Percentiles rank a stretch among this genome's conserved stretches.
These are phyloP conservation scores for Adansonia madagascariensis DNA, from an alignment of 441 rosid species.

Conservation along the genomic window DNA sequence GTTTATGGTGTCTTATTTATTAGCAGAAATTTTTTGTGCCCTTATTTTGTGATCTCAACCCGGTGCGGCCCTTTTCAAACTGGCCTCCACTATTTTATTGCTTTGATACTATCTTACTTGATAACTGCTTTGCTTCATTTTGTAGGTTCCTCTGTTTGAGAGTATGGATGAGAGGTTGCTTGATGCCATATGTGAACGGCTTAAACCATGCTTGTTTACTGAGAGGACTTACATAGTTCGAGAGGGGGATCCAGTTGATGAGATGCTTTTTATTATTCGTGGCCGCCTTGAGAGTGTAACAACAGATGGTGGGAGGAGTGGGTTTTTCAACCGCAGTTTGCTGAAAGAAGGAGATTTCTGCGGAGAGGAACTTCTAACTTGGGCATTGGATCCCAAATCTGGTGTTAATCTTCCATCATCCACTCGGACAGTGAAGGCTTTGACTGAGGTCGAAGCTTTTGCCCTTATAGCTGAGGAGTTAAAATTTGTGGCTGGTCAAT, in stretches of 20 bases:
- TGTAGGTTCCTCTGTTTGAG: constrained; percentile 88
- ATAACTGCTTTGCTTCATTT: constrained; percentile 8
- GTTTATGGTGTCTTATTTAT: background rate
- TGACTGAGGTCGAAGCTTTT: constrained; percentile 87
- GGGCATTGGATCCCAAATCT: constrained; percentile 94
- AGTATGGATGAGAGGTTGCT: constrained; percentile 90
- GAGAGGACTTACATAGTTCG: constrained; percentile 80
- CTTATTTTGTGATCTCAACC: background rate
- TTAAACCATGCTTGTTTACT: constrained; percentile 85
- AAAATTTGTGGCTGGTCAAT: constrained; percentile 93
- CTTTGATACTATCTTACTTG: background rate
- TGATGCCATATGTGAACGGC: constrained; percentile 93
- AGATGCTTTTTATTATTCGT: constrained; percentile 93
- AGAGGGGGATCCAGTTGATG: constrained; percentile 97
- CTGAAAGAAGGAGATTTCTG: constrained; percentile 93
- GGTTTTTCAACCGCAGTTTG: constrained; percentile 80
- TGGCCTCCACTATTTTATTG: background rate
- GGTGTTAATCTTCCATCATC: constrained; percentile 88
- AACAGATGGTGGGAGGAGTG: constrained; percentile 96
- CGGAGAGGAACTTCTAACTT: constrained; percentile 91
- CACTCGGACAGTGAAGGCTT: constrained; percentile 85
- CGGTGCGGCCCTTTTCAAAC: background rate
- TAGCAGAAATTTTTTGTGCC: background rate
- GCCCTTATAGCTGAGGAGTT: constrained; percentile 85
- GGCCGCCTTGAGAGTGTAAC: constrained; percentile 96